Percentiles rank a stretch among this genome's conserved stretches.
These are phyloP conservation scores for Puccinia coronata DNA, from an alignment of 1,284 basidiomycete genomes.

Conservation along the genomic window DNA sequence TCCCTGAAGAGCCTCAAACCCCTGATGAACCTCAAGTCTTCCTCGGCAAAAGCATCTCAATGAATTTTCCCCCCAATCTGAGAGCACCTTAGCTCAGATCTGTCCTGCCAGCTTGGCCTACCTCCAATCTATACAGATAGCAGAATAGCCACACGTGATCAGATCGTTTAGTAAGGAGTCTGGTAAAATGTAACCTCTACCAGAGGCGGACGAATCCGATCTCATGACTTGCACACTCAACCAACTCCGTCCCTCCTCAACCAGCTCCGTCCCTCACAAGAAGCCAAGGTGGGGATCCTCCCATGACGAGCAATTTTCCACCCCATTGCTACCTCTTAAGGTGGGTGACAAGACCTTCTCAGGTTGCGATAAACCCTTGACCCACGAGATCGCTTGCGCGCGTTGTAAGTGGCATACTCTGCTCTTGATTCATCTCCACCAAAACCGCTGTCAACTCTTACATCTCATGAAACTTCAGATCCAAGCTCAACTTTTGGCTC, in stretches of 20 bases:
- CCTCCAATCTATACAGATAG: constrained; percentile 47
- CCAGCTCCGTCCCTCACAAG: no score
- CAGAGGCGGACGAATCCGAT: constrained; percentile 69
- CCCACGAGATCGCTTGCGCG: constrained; percentile 96
- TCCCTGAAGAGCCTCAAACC: no score
- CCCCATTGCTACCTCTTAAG: constrained; percentile 87
- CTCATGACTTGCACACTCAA: not conserved
- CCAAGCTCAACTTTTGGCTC: constrained; percentile 82
- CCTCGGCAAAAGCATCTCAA: constrained; percentile 86
- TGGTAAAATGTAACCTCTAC: constrained; percentile 66
- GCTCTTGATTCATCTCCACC: constrained; percentile 84
- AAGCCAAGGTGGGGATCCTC: not conserved
- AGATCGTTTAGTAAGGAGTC: constrained; percentile 24
- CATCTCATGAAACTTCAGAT: constrained; percentile 83
- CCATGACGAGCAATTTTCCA: constrained; percentile 69
- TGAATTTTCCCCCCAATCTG: constrained; percentile 81
- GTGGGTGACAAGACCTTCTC: constrained; percentile 86
- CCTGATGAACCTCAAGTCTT: constrained; percentile 72
- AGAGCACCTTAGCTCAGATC: constrained; percentile 64
- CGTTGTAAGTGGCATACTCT: constrained; percentile 68
- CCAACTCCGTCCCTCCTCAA: not conserved
- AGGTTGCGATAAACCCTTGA: constrained; percentile 78
- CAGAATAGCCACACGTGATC: constrained; percentile 4
- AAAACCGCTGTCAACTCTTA: constrained; percentile 86
- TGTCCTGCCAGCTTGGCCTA: constrained; percentile 47